Conservation (phyloP, 495 filamentous ascomycete species). For the Monascus purpureus region DNA sequence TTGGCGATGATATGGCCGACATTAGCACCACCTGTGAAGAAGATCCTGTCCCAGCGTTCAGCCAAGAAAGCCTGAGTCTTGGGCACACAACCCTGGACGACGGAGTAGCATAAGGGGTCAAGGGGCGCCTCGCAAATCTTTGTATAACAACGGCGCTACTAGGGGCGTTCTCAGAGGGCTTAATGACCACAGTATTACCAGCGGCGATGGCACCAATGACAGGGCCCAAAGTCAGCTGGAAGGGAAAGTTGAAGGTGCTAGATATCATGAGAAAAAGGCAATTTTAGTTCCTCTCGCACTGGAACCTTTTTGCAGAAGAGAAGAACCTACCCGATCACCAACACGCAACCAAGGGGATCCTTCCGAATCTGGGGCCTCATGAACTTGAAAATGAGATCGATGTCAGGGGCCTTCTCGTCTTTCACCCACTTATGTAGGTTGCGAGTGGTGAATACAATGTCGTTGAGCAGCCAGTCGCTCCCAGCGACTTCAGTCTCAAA, state of each 20-base stretch:
- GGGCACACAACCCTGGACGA: conserved; percentile 66
- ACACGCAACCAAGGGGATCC: conserved; percentile 69
- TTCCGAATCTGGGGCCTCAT: conserved; percentile 68
- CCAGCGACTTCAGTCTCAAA: conserved; percentile 61
- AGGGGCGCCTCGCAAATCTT: conserved; percentile 58
- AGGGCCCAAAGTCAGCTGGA: conserved; percentile 65
- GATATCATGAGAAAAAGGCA: conserved; percentile 1
- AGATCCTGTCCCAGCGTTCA: conserved; percentile 94
- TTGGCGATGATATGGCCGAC: conserved; percentile 82
- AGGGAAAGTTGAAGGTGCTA: conserved; percentile 79
- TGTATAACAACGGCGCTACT: conserved; percentile 64
- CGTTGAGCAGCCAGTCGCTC: conserved; percentile 56
- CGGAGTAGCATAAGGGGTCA: conserved; percentile 60
- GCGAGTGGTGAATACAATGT: conserved; percentile 60
- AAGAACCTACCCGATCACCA: conserved; percentile 66
- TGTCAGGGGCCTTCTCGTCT: conserved; percentile 62
- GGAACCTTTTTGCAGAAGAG: too few species aligned
- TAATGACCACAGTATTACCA: conserved; percentile 78
- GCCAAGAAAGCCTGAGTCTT: conserved; percentile 73
- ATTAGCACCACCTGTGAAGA: conserved; percentile 69
- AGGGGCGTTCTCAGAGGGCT: conserved; percentile 75
- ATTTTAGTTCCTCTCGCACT: too few species aligned
- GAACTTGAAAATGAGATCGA: conserved; percentile 47
- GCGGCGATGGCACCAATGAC: conserved; percentile 82
- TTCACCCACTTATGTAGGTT: conserved; percentile 70